phyloP scores from a whole-genome alignment of 768 basidiomycete genomes.

The Mycena latifolia region DNA sequence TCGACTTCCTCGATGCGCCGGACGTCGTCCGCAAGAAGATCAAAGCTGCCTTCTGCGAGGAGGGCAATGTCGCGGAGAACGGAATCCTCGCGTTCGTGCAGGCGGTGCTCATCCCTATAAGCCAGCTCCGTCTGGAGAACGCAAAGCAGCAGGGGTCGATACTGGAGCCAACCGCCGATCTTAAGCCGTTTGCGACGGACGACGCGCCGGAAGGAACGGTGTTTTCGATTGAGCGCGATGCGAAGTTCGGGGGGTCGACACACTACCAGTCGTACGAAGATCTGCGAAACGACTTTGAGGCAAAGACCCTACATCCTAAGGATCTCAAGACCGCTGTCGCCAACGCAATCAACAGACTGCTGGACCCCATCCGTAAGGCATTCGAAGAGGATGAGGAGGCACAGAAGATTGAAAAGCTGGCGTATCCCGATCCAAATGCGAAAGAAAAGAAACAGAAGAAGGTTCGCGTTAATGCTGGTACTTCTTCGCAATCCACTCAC shows the following conservation, averaged over 20 bases:
- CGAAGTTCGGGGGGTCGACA: conserved; percentile 83
- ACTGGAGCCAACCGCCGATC: conserved; percentile 61
- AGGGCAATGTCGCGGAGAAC: conserved; percentile 90
- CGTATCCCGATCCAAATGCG: conserved; percentile 85
- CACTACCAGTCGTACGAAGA: conserved; percentile 79
- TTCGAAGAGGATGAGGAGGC: conserved; percentile 87
- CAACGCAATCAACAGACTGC: conserved; percentile 76
- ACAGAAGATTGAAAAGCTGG: conserved; percentile 79
- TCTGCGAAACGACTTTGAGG: conserved; percentile 80
- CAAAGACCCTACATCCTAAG: conserved; percentile 85
- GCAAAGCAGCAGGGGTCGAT: conserved; percentile 62
- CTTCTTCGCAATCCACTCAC: background rate
- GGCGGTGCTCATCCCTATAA: conserved; percentile 91
- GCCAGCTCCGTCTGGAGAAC: conserved; percentile 74
- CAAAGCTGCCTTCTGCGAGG: conserved; percentile 93
- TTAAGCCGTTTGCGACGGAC: conserved; percentile 71
- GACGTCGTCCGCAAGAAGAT: conserved; percentile 90
- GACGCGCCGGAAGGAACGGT: conserved; percentile 86
- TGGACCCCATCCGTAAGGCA: conserved; percentile 84
- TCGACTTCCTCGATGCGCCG: conserved; percentile 94
- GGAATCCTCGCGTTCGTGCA: conserved; percentile 88
- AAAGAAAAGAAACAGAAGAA: conserved; percentile 78
- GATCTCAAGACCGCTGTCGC: conserved; percentile 89
- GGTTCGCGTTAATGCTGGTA: conserved; percentile 40
- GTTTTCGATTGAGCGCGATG: conserved; percentile 82